Conservation (phyloP, 176 grass and related monocot species). For the Musa beccarii region DNA sequence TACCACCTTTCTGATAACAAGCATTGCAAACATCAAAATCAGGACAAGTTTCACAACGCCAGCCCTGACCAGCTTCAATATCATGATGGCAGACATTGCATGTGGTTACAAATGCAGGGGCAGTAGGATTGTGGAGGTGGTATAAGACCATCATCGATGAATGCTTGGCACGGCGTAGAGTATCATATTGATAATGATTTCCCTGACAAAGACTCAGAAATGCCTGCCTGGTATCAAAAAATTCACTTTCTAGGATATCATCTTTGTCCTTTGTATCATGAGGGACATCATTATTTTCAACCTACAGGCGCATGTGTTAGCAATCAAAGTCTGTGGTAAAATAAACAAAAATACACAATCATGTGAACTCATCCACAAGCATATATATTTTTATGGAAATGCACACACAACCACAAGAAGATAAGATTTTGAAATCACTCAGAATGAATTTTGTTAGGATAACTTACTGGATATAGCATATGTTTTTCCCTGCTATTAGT, state of each 20-base stretch:
- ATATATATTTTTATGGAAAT: background rate
- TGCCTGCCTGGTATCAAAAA: conserved; percentile 94
- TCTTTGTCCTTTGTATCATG: conserved; percentile 91
- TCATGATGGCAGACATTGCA: conserved; percentile 86
- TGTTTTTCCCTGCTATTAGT: conserved; percentile 70
- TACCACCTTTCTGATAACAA: conserved; percentile 74
- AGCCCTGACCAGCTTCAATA: conserved; percentile 93
- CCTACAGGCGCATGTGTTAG: conserved; percentile 30
- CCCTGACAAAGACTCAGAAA: conserved; percentile 99
- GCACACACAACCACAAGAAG: background rate
- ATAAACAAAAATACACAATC: background rate
- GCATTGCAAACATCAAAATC: conserved; percentile 96
- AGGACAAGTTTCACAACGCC: conserved; percentile 95
- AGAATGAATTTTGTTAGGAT: background rate
- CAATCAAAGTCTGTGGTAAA: background rate
- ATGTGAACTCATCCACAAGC: background rate
- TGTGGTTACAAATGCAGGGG: conserved; percentile 91
- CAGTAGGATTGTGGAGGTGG: conserved; percentile 98
- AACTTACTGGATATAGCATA: conserved; percentile 69
- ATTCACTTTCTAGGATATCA: conserved; percentile 97
- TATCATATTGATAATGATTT: conserved; percentile 99
- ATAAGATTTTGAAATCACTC: background rate
- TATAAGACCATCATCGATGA: conserved; percentile 99
- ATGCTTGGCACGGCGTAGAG: conserved; percentile 93
- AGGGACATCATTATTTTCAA: conserved; percentile 60